Conservation (phyloP, 2,329 filamentous ascomycete species). For the Hymenoscyphus albidus region DNA sequence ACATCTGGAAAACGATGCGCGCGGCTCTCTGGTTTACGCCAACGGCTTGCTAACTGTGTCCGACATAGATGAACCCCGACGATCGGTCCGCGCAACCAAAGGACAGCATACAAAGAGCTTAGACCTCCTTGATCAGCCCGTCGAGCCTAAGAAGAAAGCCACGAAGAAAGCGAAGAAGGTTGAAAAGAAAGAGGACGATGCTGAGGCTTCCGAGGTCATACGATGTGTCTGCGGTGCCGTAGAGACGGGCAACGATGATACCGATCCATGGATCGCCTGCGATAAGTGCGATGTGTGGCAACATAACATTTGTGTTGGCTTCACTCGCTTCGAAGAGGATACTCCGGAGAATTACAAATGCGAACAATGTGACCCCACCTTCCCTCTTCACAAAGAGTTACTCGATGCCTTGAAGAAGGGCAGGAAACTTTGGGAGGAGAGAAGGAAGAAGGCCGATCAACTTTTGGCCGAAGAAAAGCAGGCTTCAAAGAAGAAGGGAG, state of each 20-base stretch:
- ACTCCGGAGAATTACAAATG: slow-evolving; percentile 86
- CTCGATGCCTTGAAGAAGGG: slow-evolving; percentile 74
- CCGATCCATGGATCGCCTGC: slow-evolving; percentile 92
- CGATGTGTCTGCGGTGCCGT: slow-evolving; percentile 90
- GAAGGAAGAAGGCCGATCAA: slow-evolving; percentile 55
- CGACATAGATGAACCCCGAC: slow-evolving; percentile 71
- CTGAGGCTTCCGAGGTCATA: slow-evolving; percentile 62
- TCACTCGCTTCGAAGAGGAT: slow-evolving; percentile 71
- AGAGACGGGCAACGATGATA: slow-evolving; percentile 78
- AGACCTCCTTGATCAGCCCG: slow-evolving; percentile 64
- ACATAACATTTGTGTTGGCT: slow-evolving; percentile 92
- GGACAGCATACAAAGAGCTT: slow-evolving; percentile 89
- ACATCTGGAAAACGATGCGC: slow-evolving; percentile 6
- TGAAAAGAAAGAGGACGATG: slow-evolving; percentile 47
- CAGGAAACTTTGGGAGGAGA: slow-evolving; percentile 80
- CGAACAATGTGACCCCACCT: slow-evolving; percentile 79
- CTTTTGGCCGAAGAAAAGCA: slow-evolving; percentile 56
- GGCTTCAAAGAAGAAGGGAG: slow-evolving; percentile 44
- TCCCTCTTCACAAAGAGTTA: slow-evolving; percentile 66
- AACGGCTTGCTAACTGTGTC: slow-evolving; percentile 23
- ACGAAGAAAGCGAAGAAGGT: slow-evolving; percentile 52
- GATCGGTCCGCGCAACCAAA: slow-evolving; percentile 93
- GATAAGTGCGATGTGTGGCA: slow-evolving; percentile 93
- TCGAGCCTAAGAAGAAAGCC: slow-evolving; percentile 48
- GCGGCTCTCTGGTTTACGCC: background rate